Evolutionary conservation across 768 basidiomycete species (phyloP), one percentile per base, ranked within the genome.

Genomic region (Hygrocybe punicea): DNA sequence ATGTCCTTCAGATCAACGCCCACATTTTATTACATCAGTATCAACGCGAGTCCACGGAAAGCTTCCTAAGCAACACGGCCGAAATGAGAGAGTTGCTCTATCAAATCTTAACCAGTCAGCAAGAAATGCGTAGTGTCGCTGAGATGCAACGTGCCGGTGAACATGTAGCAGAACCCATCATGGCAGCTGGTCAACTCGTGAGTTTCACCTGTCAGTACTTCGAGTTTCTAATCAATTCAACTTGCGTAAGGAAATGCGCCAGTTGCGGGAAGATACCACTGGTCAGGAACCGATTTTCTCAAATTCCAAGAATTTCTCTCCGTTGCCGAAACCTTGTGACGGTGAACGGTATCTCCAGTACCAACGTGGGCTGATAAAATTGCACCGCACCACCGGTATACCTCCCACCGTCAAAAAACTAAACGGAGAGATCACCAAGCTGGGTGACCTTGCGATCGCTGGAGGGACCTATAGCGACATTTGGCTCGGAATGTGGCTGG

Each of bases 401-500:
- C 78, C 78, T 13, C 84, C 84, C 1, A 72, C 76, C 6, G 73
- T 84, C 34, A 82, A 79, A 47, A 62, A 75, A n/a, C 63, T 85
- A 40, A 72, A 84, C 37, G 79, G 80, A 24, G 84, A 85, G 65
- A 73, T 84, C 2, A 71, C 63, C 47, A 77, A 71, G 54, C 53
- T 53, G 0, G 63, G 72, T 10, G 76, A 78, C 14, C 52, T 71
- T n/a, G 65, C 82, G 6, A 64, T 80, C 40, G 78, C 78, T 14
- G 79, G 79, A 45, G 83, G 84, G 24, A 73, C 73, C 19, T 81
- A 81, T 58, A 83, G 81, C 62, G 78, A 83, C 52, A 75, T 85
- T 39, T 84, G 74, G 70, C 64, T 76, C 55, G 84, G 84, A 16
- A 69, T 62, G 29, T 85, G 84, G 84, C 63, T 84, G 13, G 78